Percentiles rank a stretch among this genome's conserved stretches.
Conservation (phyloP, 2,329 filamentous ascomycete species). For the Lachnum nothofagi region DNA sequence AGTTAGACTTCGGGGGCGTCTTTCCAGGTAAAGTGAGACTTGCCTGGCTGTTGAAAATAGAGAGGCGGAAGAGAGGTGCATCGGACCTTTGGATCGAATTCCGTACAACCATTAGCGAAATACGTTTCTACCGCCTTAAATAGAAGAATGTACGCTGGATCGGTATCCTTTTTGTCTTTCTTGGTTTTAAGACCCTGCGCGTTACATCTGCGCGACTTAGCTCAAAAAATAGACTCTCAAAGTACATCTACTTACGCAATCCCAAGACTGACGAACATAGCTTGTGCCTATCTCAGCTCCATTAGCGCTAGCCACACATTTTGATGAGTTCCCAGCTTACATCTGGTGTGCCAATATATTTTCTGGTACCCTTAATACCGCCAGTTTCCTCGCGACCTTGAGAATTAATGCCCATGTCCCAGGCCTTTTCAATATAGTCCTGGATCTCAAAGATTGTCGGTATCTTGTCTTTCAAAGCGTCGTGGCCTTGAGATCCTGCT, state of each 20-base stretch:
- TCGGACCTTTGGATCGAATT: slow-evolving; percentile 57
- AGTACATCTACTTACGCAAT: slow-evolving; percentile 50
- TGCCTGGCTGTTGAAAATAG: slow-evolving; percentile 80
- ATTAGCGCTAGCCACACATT: slow-evolving; percentile 6
- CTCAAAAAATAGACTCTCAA: background rate
- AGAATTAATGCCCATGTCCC: slow-evolving; percentile 77
- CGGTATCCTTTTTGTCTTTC: slow-evolving; percentile 36
- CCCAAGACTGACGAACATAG: slow-evolving; percentile 64
- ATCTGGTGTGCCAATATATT: slow-evolving; percentile 93
- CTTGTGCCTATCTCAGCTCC: slow-evolving; percentile 57
- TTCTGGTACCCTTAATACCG: slow-evolving; percentile 79
- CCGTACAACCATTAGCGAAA: slow-evolving; percentile 55
- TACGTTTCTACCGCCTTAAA: slow-evolving; percentile 67
- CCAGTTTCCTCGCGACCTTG: slow-evolving; percentile 76
- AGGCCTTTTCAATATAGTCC: slow-evolving; percentile 78
- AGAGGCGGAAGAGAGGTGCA: slow-evolving; percentile 72
- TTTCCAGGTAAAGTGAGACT: background rate
- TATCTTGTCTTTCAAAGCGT: slow-evolving; percentile 54
- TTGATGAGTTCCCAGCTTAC: slow-evolving; percentile 39
- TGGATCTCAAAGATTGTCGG: slow-evolving; percentile 80
- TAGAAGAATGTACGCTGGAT: slow-evolving; percentile 41
- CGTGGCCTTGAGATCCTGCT: slow-evolving; percentile 49
- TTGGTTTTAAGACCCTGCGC: slow-evolving; percentile 54
- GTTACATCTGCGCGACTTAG: slow-evolving; percentile 46
- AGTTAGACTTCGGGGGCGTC: slow-evolving; percentile 2